Base-by-base conservation (phyloP, 23 red algal genomes). In the Cyanidioschyzon merolae region DNA sequence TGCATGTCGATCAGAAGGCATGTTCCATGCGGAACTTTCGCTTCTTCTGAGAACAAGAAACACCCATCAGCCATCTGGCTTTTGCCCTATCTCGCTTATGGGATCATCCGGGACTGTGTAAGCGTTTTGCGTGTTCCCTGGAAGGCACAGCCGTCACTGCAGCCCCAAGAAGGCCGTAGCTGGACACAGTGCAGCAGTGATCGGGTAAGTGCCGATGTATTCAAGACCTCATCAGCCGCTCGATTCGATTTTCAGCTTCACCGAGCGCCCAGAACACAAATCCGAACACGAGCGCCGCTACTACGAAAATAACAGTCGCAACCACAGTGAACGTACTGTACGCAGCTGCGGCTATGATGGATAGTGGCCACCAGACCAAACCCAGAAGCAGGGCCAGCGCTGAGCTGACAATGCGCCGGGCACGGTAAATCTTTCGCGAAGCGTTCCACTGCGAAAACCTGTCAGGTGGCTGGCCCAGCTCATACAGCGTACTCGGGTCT, bases 301-400 rank as follows among this genome's bases (percentile, higher is more conserved):
- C 12, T 3, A 71, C 7, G 16, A 71, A 27, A 25, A 71, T 27
- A 3, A 71, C 63, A 7, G 63, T 35, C 16, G 63, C 63, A 7
- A 71, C 63, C 63, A 71, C 63, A 7, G 63, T 27, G 30, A 71
- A 71, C n/a, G 63, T 71, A 27, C 63, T 71, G 30, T 32, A 71
- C 16, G 63, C 63, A 7, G 63, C 63, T 27, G 63, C 63, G 63
- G 63, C 63, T 12, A 71, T 32, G n/a, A 71, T 35, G 12, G n/a
- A 71, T 27, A 71, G 29, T 32, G 63, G 63, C 63, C 63, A 71
- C 21, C 63, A 71, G 30, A 71, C 3, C 63, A 71, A 71, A 27
- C 63, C 63, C n/a, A 71, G 63, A 7, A 71, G n/a, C 7, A 71
- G 32, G 3, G 63, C 63, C 63, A 71, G 30, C 63, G 29, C 63